Evolutionary conservation across 2,329 filamentous ascomycete genomes (phyloP), one percentile per base, ranked within the genome.

Genomic region (Amauroascus verrucosus): DNA sequence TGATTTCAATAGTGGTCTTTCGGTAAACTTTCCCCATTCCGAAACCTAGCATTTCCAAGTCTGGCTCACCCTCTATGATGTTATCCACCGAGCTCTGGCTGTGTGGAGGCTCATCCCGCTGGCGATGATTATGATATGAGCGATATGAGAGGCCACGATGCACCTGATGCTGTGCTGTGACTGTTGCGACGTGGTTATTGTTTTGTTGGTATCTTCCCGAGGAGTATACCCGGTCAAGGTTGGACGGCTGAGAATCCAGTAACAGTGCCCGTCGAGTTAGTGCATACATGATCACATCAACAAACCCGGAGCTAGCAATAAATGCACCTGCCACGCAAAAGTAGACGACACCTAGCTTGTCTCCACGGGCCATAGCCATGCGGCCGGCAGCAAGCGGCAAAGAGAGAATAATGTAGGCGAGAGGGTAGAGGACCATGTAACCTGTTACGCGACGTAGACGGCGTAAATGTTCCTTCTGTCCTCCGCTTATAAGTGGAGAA

Each of bases 321-420:
- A 82, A 69, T 4, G 77, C 72, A 30, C 77, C 79, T 0, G 77
- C 73, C 18, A 76, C 67, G 60, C 74, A 77, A 50, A 78, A 73
- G 56, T 75, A 74, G 14, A 70, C 69, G 2, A 69, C 51, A 22
- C 60, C 67, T 1, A 69, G 65, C 1, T 54, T 60, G 14, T 64
- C 51, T 16, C 67, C 66, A 43, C 65, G 63, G 6, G 68, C 69
- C 3, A 67, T 66, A 16, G 69, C 65, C 71, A 73, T 73, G 40
- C 71, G 69, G 24, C 69, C 71, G 2, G 70, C 71, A 1, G 81
- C 82, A 6, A 80, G 73, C 1, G 84, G 84, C 24, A 88, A 73
- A 53, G 84, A 85, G 38, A 80, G 59, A 11, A 83, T 67, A 3
- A 78, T 78, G 62, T 86, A 86, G 9, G 68, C 71, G 11, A 76